A percentile compares a stretch with the other conserved stretches of the same genome.
Evolutionary conservation across 805 yeast genomes (phyloP).

Genomic region (Sugiyamaella floridensis): DNA sequence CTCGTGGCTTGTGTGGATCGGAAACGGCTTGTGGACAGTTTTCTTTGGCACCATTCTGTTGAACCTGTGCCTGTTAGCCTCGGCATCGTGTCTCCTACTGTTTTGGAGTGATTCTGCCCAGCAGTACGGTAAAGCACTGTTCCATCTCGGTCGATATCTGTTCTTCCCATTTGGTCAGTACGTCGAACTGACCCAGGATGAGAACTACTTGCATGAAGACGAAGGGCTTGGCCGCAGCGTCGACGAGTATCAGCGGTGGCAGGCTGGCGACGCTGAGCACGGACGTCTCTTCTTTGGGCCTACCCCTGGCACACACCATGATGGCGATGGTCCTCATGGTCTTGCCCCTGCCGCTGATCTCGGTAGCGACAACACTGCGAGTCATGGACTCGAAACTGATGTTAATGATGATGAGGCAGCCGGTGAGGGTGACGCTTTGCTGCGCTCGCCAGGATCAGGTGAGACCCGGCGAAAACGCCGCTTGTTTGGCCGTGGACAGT

Average conservation of each 20-base stretch:
- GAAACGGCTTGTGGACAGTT: constrained; percentile 67
- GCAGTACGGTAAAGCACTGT: constrained; percentile 55
- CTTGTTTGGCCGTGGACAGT: constrained; percentile 83
- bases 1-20: constrained; percentile 53
- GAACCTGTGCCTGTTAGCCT: constrained; percentile 45
- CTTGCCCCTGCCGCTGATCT: neutral
- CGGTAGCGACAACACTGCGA: neutral
- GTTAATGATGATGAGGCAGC: constrained; percentile 3
- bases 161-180: constrained; percentile 85
- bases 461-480: constrained; percentile 32
- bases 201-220: constrained; percentile 78
- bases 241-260: constrained; percentile 84
- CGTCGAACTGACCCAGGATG: constrained; percentile 69
- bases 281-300: constrained; percentile 79
- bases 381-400: neutral
- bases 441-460: constrained; percentile 2
- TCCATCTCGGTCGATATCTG: constrained; percentile 62
- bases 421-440: constrained; percentile 7
- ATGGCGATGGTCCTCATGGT: constrained; percentile 3
- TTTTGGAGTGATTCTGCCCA: constrained; percentile 43
- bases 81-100: constrained; percentile 38
- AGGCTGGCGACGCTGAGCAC: constrained; percentile 60
- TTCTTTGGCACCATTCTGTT: constrained; percentile 64
- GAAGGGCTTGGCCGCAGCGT: constrained; percentile 80
- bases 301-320: constrained; percentile 23